A percentile compares a stretch with the other conserved stretches of the same genome.
phyloP scores from a whole-genome alignment of 2,329 filamentous ascomycete species.

The Hypoxylon sp. region DNA sequence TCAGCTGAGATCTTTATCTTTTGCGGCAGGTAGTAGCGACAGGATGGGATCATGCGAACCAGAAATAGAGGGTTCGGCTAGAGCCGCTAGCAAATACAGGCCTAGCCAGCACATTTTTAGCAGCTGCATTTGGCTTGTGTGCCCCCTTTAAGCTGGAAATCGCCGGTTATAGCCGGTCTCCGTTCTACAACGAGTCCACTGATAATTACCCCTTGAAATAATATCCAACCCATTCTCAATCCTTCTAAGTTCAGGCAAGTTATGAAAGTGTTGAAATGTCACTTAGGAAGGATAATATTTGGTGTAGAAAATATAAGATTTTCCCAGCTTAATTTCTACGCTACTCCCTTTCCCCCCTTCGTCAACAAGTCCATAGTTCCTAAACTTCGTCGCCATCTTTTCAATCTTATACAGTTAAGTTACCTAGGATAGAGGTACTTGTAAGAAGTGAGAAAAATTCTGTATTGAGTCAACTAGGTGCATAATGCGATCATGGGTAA shows the following conservation, averaged over 20 bases:
- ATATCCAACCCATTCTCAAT: neutral
- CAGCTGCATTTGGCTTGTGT: neutral
- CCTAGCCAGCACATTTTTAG: slow-evolving; percentile 1
- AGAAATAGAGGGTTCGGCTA: slow-evolving; percentile 5
- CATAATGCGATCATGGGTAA: neutral
- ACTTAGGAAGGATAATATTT: neutral
- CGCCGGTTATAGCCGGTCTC: slow-evolving; percentile 35
- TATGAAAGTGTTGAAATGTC: neutral
- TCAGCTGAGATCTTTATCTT: slow-evolving; percentile 32
- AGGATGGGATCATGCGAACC: slow-evolving; percentile 32
- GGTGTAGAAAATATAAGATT: neutral
- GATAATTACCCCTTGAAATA: neutral
- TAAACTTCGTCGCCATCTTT: neutral
- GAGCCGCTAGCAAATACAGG: slow-evolving; percentile 1
- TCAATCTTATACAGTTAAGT: neutral
- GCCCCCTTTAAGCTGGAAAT: slow-evolving; percentile 17
- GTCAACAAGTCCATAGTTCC: neutral
- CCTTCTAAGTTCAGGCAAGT: neutral
- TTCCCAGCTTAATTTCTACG: neutral
- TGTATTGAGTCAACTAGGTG: neutral
- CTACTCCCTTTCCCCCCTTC: neutral
- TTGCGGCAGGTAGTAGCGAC: slow-evolving; percentile 21
- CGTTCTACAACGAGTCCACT: slow-evolving; percentile 1
- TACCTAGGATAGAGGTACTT: neutral
- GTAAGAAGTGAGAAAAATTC: neutral